Evolutionary conservation across 495 filamentous ascomycete genomes (phyloP).

Genomic region (Aspergillus sclerotiicarbonarius): DNA sequence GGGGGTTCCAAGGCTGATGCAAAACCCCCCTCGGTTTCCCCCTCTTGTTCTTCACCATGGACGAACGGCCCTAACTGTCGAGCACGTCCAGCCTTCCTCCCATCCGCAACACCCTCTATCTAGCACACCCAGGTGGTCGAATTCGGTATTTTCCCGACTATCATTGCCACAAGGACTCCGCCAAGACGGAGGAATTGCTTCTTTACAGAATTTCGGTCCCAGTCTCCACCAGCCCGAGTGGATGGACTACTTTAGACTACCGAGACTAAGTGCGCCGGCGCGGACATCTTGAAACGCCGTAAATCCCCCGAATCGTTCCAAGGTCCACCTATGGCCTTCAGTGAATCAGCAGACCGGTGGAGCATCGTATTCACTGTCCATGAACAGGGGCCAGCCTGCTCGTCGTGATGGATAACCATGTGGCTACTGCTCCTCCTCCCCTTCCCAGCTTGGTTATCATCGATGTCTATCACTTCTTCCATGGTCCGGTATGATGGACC

Average conservation of each 20-base stretch:
- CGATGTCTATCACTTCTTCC: not conserved
- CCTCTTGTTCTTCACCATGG: not conserved
- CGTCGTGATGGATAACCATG: not conserved
- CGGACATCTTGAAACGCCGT: conserved; percentile 19
- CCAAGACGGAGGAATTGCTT: conserved; percentile 23
- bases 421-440: conserved; percentile 1
- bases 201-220: not conserved
- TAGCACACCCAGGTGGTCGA: not conserved
- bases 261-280: conserved; percentile 5
- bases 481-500: not conserved
- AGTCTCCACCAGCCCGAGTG: not conserved
- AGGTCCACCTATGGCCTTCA: not conserved
- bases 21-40: not conserved
- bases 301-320: conserved; percentile 10
- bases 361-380: not conserved
- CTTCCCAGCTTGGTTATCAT: not conserved
- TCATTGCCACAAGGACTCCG: not conserved
- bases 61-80: not conserved
- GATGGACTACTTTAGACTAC: conserved; percentile 11
- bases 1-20: not conserved
- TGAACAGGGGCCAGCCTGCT: not conserved
- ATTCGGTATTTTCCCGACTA: not conserved
- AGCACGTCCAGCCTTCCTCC: not conserved
- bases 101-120: not conserved
- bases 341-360: not conserved